Evolutionary conservation across 176 grass and related monocot genomes (phyloP), one percentile per base, ranked within the genome.

Genomic region (Cocos nucifera): DNA sequence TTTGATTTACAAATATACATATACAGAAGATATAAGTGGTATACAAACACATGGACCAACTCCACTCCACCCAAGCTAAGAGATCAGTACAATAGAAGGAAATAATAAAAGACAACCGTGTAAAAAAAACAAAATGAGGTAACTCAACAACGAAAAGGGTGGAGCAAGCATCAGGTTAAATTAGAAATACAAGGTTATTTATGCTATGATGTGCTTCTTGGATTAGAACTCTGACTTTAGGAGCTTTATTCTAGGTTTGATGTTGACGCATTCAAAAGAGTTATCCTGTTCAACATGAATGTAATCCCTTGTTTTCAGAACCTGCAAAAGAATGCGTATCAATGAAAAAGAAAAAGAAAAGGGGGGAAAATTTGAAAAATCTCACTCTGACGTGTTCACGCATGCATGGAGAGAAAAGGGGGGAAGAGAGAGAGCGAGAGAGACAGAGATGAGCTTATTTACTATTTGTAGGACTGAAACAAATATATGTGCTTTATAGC

Each of bases 251-350:
- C 76, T 83, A 53, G 93, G 93, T 73, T 75, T 82, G 16, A 97
- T 58, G 58, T 59, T 88, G 66, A 97, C 67, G 49, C 76, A 69
- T 56, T 71, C 81, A 12, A 82, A 91, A 27, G 93, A 73, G 19
- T 58, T 79, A 53, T 59, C 75, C 73, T 97, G 93, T 44, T 91
- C 88, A 57, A 88, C 93, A 18, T 78, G 79, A 50, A 97, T 97
- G 70, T 78, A 97, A 60, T 97, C 93, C 76, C 84, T 97, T 14
- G 93, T 97, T n/a, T 85, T 83, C 67, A 97, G 70, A 16, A 97
- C 93, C 93, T 97, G 82, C 63, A 49, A 61, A 53, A 70, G 17
- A 15, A 22, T 44, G 10, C 1, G 2, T 3, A 14, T 44, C 35
- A 65, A 54, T 14, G 70, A 15, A 28, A 9, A 53, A 22, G 3